Evolutionary conservation across 78 protist genomes (phyloP), one percentile per base, ranked within the genome.

Genomic region (Parvularia atlantis): DNA sequence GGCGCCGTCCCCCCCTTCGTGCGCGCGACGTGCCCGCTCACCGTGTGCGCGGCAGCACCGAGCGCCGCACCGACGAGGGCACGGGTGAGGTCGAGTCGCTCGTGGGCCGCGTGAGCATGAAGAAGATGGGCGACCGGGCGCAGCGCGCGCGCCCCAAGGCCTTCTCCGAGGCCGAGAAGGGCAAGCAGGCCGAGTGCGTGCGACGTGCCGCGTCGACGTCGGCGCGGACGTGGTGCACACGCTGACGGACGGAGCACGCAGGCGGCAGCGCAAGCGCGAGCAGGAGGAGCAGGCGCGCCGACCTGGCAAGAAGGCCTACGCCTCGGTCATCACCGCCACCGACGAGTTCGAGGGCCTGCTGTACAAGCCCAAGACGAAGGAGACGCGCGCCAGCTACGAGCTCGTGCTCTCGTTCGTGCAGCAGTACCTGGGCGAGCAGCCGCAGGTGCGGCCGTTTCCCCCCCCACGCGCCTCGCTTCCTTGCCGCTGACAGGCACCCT

Each of bases 51-150:
- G n/a, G n/a, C n/a, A 40, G 44, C 30, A 16, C n/a, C 11, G 7
- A 6, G 5, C 58, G 66, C 4, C 72, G 24, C 7, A 71, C 72
- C 31, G 72, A 75, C 36, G 80, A 75, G 46, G 66, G 64, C 17
- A 65, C 80, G 6, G 71, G 80, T 19, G 80, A 75, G 28, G 80
- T 75, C 28, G 14, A 61, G 71, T 52, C 80, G 36, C 73, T 75
- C 22, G 26, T 3, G 48, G 70, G 71, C 22, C 22, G 30, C 19
- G 72, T 75, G n/a, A 11, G 22, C n/a, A 20, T 4, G 41, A 33
- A 17, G 14, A 19, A 24, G 35, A 44, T 73, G 66, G 76, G 76
- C 0, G 76, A 72, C 43, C 62, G 31, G 35, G 62, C 62, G 13
- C 35, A 4, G 6, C 62, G 62, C 7, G 3, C 62, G 14, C 1